Evolutionary conservation across 2,329 filamentous ascomycete species (phyloP), one percentile per base, ranked within the genome.

Genomic region (Claviceps pusilla): DNA sequence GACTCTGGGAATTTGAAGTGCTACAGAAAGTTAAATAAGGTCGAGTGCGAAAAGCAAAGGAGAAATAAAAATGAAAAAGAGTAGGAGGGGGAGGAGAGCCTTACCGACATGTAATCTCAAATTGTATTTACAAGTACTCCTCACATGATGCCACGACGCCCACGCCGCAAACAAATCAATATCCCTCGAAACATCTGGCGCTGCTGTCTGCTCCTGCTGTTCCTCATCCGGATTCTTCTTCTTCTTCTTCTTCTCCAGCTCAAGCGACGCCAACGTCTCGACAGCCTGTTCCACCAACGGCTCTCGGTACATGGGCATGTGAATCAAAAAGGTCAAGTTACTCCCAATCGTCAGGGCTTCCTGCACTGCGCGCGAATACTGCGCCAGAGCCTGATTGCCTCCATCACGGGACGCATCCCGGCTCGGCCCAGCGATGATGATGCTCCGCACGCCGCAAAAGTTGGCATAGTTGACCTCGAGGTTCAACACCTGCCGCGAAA

Each of bases 381-480:
- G 87, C 0, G 84, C 63, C 75, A 78, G 65, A n/a, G 76, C 75
- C 64, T 73, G 71, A 60, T 73, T 70, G 50, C 71, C 73, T 14
- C 71, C 68, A 57, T 73, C 66, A 54, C 74, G 76, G 55, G 77
- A 76, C 55, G 80, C 75, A 59, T 84, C 79, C 14, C 80, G 71
- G 59, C 79, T 78, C 3, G 93, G 93, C 0, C 89, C 89, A 1
- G 85, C 83, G 35, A 98, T 75, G 51, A 97, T 74, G 56, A 97
- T 76, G 68, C 86, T 94, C 54, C 83, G 82, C 50, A 93, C 79
- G 41, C 94, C 94, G 64, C 89, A 96, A 70, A 97, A 98, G 58
- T 89, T 90, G 59, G 94, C 93, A 70, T 96, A 98, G 50, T 89
- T 87, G 50, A 97, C 79, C 67, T 98, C 93, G 43, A 95, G 77